Percentiles rank a stretch among this genome's conserved stretches.
phyloP scores from a whole-genome alignment of 1,284 basidiomycete genomes.

The Heterobasidion occidentale region DNA sequence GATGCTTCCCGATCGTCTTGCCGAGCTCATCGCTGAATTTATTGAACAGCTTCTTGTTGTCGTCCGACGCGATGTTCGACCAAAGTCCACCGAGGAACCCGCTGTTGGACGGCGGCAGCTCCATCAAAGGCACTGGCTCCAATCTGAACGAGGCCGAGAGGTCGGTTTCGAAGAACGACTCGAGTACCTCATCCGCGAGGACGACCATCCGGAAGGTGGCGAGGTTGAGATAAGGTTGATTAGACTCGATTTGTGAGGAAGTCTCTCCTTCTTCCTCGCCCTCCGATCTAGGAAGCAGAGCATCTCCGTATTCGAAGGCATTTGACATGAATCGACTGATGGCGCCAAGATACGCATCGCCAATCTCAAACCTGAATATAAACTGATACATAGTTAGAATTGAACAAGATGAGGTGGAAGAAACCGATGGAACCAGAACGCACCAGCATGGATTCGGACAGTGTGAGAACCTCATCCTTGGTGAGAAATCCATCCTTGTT shows the following conservation, averaged over 20 bases:
- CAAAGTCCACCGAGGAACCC: constrained; percentile 80
- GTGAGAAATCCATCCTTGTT: constrained; percentile 92
- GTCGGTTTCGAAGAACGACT: constrained; percentile 91
- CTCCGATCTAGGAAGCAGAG: constrained; percentile 53
- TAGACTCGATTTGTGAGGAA: constrained; percentile 42
- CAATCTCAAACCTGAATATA: constrained; percentile 96
- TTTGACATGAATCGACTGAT: constrained; percentile 96
- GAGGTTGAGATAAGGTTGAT: constrained; percentile 83
- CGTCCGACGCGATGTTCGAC: constrained; percentile 83
- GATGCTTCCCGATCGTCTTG: constrained; percentile 86
- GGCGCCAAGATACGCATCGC: constrained; percentile 93
- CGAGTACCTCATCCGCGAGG: constrained; percentile 88
- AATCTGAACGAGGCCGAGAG: constrained; percentile 83
- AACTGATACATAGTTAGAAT: constrained; percentile 44
- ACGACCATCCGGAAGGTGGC: constrained; percentile 97
- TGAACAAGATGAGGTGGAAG: not conserved
- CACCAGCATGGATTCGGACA: constrained; percentile 91
- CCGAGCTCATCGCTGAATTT: constrained; percentile 90
- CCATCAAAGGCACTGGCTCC: constrained; percentile 60
- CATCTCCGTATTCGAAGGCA: constrained; percentile 94
- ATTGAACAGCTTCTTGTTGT: constrained; percentile 80
- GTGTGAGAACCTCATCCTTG: constrained; percentile 92
- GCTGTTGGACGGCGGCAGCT: constrained; percentile 47
- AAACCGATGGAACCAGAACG: constrained; percentile 14
- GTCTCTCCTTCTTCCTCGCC: constrained; percentile 32